Conservation (phyloP, 179 eudicot genomes). For the Silene noctiflora region DNA sequence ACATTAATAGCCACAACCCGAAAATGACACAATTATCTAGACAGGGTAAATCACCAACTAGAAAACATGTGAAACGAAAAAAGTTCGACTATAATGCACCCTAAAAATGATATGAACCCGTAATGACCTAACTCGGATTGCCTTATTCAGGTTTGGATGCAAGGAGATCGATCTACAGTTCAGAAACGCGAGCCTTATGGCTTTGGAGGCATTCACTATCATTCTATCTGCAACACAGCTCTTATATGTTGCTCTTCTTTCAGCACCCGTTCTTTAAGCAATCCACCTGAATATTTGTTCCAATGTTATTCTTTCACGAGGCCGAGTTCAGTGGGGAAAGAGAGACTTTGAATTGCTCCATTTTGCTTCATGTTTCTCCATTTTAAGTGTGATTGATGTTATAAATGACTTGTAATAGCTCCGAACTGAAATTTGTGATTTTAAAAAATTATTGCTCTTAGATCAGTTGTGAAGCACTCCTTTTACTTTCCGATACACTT, state of each 20-base stretch:
- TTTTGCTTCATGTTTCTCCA: conserved; percentile 18
- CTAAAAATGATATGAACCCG: no score
- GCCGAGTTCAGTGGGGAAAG: neutral
- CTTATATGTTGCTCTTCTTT: conserved; percentile 52
- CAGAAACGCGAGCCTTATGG: conserved; percentile 70
- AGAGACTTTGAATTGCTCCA: conserved; percentile 16
- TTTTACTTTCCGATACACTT: neutral
- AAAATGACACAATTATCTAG: neutral
- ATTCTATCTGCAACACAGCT: conserved; percentile 77
- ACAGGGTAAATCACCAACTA: no score
- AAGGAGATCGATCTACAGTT: conserved; percentile 52
- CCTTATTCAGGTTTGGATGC: conserved; percentile 51
- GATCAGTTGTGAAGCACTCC: no score
- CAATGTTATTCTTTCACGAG: neutral
- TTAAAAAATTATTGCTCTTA: neutral
- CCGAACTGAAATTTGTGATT: neutral
- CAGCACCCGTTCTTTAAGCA: conserved; percentile 28
- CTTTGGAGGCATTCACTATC: conserved; percentile 87
- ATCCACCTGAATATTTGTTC: neutral
- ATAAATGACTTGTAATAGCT: conserved; percentile 12
- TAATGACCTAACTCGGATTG: no score
- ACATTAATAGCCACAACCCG: no score
- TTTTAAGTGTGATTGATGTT: conserved; percentile 15
- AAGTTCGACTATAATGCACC: no score
- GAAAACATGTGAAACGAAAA: no score